Percentiles rank a stretch among this genome's conserved stretches.
These are phyloP conservation scores for Auricularia cornea DNA, from an alignment of 768 basidiomycete genomes.

Conservation along the genomic window DNA sequence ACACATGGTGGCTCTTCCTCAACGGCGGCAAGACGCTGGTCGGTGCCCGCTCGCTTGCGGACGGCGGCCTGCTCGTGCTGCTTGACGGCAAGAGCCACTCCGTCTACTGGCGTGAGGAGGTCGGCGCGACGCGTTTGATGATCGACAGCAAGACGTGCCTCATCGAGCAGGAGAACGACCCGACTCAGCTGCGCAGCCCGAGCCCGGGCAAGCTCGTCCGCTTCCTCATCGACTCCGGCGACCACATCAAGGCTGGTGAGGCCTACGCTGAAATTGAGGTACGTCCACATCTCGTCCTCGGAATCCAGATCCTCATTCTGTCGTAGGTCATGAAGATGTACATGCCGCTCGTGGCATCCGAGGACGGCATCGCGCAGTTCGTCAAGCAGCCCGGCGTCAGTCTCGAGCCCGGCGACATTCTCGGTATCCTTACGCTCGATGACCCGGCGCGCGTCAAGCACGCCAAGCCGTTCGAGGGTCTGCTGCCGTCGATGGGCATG, in stretches of 20 bases:
- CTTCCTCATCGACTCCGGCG: conserved; percentile 92
- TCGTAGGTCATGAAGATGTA: conserved; percentile 97
- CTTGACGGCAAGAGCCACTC: conserved; percentile 95
- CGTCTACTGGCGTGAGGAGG: conserved; percentile 97
- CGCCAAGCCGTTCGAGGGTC: conserved; percentile 95
- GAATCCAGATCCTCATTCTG: conserved; percentile 4
- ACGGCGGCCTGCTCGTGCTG: conserved; percentile 87
- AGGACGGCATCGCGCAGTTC: conserved; percentile 89
- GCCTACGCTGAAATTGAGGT: conserved; percentile 98
- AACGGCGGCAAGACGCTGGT: conserved; percentile 92
- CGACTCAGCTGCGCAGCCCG: conserved; percentile 91
- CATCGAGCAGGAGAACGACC: conserved; percentile 99
- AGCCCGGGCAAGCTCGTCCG: conserved; percentile 94
- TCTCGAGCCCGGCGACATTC: conserved; percentile 92
- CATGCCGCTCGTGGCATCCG: conserved; percentile 91
- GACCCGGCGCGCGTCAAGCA: conserved; percentile 95
- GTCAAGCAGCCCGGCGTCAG: conserved; percentile 98
- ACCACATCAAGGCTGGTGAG: conserved; percentile 94
- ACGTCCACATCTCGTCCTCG: conserved; percentile 14
- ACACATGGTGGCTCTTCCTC: conserved; percentile 88
- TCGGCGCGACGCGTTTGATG: conserved; percentile 85
- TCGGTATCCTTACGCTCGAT: conserved; percentile 93
- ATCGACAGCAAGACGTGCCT: conserved; percentile 96
- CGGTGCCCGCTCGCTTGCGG: conserved; percentile 85
- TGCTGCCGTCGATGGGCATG: conserved; percentile 78